Percentiles rank a stretch among this genome's conserved stretches.
Conservation (phyloP, 768 basidiomycete species). For the Panaeolus papilionaceus region DNA sequence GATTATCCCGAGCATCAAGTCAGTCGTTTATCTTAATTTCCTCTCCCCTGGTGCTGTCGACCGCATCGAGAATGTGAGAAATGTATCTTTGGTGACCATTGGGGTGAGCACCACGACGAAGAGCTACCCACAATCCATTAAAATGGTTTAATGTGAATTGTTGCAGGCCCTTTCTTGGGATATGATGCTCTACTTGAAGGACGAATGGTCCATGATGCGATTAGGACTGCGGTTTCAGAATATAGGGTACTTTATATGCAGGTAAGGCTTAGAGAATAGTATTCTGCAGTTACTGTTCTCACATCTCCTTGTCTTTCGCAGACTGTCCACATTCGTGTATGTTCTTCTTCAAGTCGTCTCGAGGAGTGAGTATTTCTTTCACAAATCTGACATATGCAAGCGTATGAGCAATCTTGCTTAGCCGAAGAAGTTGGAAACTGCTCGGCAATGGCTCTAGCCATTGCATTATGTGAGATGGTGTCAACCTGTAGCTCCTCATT, state of each 20-base stretch:
- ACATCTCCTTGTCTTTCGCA: slow-evolving; percentile 7
- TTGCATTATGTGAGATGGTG: slow-evolving; percentile 31
- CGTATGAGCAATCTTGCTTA: slow-evolving; percentile 1
- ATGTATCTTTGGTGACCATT: slow-evolving; percentile 31
- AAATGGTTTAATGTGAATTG: neutral
- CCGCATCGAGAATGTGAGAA: slow-evolving; percentile 32
- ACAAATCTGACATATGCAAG: neutral
- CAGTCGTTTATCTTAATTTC: slow-evolving; percentile 33
- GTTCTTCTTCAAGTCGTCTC: slow-evolving; percentile 29
- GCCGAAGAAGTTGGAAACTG: slow-evolving; percentile 29
- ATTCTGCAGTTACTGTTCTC: neutral
- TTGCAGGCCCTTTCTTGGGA: slow-evolving; percentile 39
- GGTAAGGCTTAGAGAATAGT: slow-evolving; percentile 25
- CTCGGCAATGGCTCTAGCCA: slow-evolving; percentile 27
- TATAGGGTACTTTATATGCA: slow-evolving; percentile 37
- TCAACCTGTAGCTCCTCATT: slow-evolving; percentile 32
- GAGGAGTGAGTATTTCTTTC: slow-evolving; percentile 27
- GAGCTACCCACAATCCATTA: neutral
- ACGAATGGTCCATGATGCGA: slow-evolving; percentile 32
- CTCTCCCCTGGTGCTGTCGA: slow-evolving; percentile 29
- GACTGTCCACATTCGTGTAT: slow-evolving; percentile 30
- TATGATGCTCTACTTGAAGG: slow-evolving; percentile 32
- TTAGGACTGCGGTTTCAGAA: slow-evolving; percentile 28
- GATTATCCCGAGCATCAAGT: slow-evolving; percentile 26
- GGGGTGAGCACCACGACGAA: slow-evolving; percentile 25